Evolutionary conservation across 2,329 filamentous ascomycete species (phyloP).

Genomic region (Cladosporium sp.): DNA sequence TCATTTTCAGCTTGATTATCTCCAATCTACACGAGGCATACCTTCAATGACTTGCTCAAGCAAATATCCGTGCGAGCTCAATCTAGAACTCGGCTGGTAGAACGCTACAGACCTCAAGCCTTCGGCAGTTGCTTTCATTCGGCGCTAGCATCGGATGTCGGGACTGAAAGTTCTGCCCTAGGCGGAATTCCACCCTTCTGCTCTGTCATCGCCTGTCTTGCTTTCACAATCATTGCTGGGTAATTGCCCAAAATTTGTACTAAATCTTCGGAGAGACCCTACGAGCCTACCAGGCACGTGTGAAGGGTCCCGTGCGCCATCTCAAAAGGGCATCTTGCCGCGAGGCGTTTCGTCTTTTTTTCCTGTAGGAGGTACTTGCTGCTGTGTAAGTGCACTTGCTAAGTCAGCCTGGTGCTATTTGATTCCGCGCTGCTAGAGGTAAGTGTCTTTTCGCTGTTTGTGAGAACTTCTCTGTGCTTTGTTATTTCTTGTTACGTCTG

Average conservation of each 20-base stretch:
- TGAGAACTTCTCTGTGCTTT: not conserved
- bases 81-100: too few species aligned
- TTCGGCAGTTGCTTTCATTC: too few species aligned
- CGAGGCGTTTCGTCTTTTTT: not conserved
- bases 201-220: not conserved
- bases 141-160: too few species aligned
- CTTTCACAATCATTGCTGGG: not conserved
- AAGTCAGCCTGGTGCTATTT: not conserved
- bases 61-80: too few species aligned
- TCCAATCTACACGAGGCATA: too few species aligned
- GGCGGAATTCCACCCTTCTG: not conserved
- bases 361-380: not conserved
- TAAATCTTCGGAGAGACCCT: too few species aligned
- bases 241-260: not conserved
- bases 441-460: not conserved
- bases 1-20: too few species aligned
- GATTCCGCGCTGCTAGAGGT: not conserved
- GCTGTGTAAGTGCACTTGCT: not conserved
- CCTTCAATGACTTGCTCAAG: too few species aligned
- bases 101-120: too few species aligned
- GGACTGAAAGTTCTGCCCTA: too few species aligned
- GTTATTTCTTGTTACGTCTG: not conserved
- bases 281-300: not conserved
- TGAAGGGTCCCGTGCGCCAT: not conserved
- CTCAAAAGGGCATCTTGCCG: not conserved